These are phyloP conservation scores for Podospora tetraspora DNA, from an alignment of 495 filamentous ascomycete genomes.

Conservation along the genomic window DNA sequence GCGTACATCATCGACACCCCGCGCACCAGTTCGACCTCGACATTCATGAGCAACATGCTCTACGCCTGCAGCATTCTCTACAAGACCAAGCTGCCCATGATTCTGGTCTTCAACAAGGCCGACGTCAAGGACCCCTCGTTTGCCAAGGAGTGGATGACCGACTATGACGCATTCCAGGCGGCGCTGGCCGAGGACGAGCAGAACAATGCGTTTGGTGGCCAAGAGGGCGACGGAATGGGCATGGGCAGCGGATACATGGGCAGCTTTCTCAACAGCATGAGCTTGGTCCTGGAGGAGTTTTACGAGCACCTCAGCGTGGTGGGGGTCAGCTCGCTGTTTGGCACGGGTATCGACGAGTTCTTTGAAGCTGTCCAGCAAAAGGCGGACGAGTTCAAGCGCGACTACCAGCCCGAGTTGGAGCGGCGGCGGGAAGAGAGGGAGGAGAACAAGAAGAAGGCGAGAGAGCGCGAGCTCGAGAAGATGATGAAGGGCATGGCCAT, in stretches of 20 bases:
- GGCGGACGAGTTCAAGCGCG: conserved; percentile 79
- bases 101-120: conserved; percentile 97
- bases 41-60: conserved; percentile 99
- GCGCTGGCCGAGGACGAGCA: conserved; percentile 78
- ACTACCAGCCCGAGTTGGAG: conserved; percentile 91
- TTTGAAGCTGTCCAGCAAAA: conserved; percentile 84
- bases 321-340: conserved; percentile 88
- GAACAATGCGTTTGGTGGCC: conserved; percentile 66
- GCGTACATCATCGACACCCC: conserved; percentile 98
- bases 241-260: conserved; percentile 91
- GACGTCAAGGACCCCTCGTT: conserved; percentile 87
- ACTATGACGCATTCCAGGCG: conserved; percentile 91
- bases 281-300: conserved; percentile 94
- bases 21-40: conserved; percentile 81
- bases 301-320: conserved; percentile 89
- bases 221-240: conserved; percentile 57
- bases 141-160: conserved; percentile 99
- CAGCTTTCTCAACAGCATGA: conserved; percentile 95
- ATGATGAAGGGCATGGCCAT: conserved; percentile 95
- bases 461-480: conserved; percentile 78
- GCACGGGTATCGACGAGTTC: conserved; percentile 86
- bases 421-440: conserved; percentile 68
- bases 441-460: conserved; percentile 58
- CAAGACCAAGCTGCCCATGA: conserved; percentile 97
- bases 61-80: conserved; percentile 98